These are phyloP conservation scores for Racocetra persica DNA, from an alignment of 371 early-diverging fungal species.

Conservation along the genomic window DNA sequence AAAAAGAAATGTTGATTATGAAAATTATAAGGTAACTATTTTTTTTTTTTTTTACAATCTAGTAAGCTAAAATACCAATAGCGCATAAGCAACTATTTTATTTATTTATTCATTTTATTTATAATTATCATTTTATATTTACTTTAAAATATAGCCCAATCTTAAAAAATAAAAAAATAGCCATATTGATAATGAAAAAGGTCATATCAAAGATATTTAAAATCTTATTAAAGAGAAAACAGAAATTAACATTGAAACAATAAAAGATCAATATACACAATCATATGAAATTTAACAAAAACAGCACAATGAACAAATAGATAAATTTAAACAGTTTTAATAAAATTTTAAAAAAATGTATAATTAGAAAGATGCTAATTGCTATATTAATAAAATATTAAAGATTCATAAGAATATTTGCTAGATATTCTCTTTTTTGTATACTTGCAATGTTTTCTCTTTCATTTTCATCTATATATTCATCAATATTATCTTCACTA, in stretches of 20 bases:
- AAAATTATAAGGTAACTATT: not conserved
- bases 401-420: not conserved
- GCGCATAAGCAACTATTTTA: no score
- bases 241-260: not conserved
- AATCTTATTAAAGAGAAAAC: not conserved
- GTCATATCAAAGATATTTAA: not conserved
- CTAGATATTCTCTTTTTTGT: not conserved
- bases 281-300: not conserved
- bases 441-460: not conserved
- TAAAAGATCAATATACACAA: not conserved
- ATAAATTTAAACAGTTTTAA: not conserved
- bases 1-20: not conserved
- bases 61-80: no score
- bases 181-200: not conserved
- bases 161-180: not conserved
- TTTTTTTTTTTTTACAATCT: not conserved
- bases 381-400: not conserved
- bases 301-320: not conserved
- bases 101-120: not conserved
- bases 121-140: no score
- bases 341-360: not conserved
- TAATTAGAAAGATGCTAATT: no score
- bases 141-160: not conserved
- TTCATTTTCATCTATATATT: not conserved
- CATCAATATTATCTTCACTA: not conserved